A percentile compares a stretch with the other conserved stretches of the same genome.
Conservation (phyloP, 768 basidiomycete genomes). For the Tulasnella sp. region DNA sequence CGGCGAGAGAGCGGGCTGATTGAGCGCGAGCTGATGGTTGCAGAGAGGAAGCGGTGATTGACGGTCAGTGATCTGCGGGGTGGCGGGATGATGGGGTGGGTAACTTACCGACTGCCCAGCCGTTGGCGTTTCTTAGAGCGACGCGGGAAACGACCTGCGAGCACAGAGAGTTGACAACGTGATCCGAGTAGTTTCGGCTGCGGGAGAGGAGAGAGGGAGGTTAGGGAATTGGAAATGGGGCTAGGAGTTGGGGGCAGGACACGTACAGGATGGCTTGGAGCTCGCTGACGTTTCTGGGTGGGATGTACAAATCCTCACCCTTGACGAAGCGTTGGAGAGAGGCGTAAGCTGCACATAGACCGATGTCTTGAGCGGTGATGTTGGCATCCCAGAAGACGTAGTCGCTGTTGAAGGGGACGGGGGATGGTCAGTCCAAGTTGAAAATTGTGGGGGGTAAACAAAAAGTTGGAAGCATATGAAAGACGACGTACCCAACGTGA, state of each 20-base stretch:
- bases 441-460: constrained; percentile 13
- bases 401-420: constrained; percentile 57
- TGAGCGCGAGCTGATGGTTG: constrained; percentile 57
- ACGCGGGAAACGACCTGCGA: constrained; percentile 40
- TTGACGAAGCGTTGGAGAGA: constrained; percentile 70
- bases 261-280: constrained; percentile 70
- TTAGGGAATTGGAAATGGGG: constrained; percentile 8
- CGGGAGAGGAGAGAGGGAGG: constrained; percentile 8
- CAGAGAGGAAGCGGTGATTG: not conserved
- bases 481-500: constrained; percentile 55
- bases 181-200: constrained; percentile 71
- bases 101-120: constrained; percentile 50
- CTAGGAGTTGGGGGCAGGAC: not conserved
- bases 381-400: constrained; percentile 23
- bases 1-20: constrained; percentile 64
- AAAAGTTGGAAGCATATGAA: not conserved
- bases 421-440: constrained; percentile 52
- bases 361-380: constrained; percentile 31
- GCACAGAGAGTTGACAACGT: constrained; percentile 77
- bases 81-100: constrained; percentile 24
- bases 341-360: constrained; percentile 74
- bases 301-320: constrained; percentile 65
- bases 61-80: not conserved
- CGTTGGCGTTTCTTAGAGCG: constrained; percentile 53
- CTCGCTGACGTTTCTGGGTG: constrained; percentile 60